Evolutionary conservation across 2,329 filamentous ascomycete genomes (phyloP).

Genomic region (Corynespora cassiicola): DNA sequence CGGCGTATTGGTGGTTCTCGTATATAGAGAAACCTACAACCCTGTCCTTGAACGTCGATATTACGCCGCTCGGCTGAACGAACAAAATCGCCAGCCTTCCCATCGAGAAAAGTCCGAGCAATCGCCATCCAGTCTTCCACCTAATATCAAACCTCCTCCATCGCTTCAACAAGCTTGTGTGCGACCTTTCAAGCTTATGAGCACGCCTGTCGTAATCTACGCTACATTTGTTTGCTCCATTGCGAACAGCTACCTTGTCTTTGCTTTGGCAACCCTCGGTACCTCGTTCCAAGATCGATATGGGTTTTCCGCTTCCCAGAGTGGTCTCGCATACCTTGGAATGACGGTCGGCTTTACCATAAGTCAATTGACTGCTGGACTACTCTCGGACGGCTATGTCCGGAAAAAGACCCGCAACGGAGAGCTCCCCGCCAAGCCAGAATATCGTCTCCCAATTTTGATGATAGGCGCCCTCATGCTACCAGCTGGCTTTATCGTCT

Average conservation of each 20-base stretch:
- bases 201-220: conserved; percentile 4
- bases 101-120: conserved; percentile 2
- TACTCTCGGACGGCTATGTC: conserved; percentile 4
- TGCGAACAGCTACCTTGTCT: conserved; percentile 9
- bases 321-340: conserved; percentile 7
- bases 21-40: conserved; percentile 1
- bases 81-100: conserved; percentile 5
- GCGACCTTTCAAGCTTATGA: conserved; percentile 6
- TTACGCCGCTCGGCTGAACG: conserved; percentile 3
- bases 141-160: conserved; percentile 4
- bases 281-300: conserved; percentile 7
- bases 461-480: conserved; percentile 4
- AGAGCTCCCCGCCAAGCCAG: conserved; percentile 2
- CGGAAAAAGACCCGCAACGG: conserved; percentile 1
- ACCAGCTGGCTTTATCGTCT: conserved; percentile 7
- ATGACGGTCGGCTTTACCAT: conserved; percentile 4
- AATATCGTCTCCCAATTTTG: conserved; percentile 4
- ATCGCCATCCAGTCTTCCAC: neutral
- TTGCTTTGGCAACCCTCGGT: conserved; percentile 8
- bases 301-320: conserved; percentile 7
- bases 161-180: conserved; percentile 1
- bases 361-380: conserved; percentile 4
- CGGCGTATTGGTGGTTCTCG: conserved; percentile 1
- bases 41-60: conserved; percentile 3
- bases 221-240: conserved; percentile 7